Base-by-base conservation (phyloP, 495 filamentous ascomycete genomes). In the Diplogelasinospora grovesii region DNA sequence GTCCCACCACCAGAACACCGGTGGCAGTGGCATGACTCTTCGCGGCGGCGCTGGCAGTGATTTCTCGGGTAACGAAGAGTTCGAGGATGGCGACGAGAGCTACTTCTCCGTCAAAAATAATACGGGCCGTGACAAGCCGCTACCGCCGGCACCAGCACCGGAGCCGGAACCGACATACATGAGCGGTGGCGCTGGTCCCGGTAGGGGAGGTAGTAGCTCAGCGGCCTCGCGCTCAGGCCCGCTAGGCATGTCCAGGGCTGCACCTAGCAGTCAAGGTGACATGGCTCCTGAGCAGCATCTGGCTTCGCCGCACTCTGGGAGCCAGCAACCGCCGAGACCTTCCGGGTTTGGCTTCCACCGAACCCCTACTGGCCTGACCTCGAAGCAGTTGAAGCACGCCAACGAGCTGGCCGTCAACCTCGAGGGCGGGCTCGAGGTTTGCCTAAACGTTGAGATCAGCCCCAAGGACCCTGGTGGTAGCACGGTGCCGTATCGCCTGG, bases 381-480 rank as follows among this genome's bases (percentile, higher is more conserved):
- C 70, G 10, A 86, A 82, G 57, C 71, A 79, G 20, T 60, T 79
- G 19, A 55, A 57, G 51, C 10, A 53, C n/a, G 43, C 54, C 5
- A 37, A 45, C 18, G 41, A 49, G 31, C 43, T 50, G 39, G 54
- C 62, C 28, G 56, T 89, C 50, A 75, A 93, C 47, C 69, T 94
- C 0, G 68, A 85, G 46, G 80, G 80, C 28, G 89, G 86, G 2
- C 68, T 98, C 16, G 87, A 95, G 36, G 78, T 98, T 20, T 81
- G 74, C 8, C 60, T 98, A 20, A 90, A 93, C 49, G 76, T 92
- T 50, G 92, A 98, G 64, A 76, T 96, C 48, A 85, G 78, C 49
- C 77, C 83, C 20, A 74, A 76, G 42, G 86, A 97, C 52, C 92
- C 93, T 0, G 75, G 82, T 0, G 93, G 92, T n/a, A 83, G 82